Base-by-base conservation (phyloP, 148 eudicot genomes). In the Chenopodium berlandieri region DNA sequence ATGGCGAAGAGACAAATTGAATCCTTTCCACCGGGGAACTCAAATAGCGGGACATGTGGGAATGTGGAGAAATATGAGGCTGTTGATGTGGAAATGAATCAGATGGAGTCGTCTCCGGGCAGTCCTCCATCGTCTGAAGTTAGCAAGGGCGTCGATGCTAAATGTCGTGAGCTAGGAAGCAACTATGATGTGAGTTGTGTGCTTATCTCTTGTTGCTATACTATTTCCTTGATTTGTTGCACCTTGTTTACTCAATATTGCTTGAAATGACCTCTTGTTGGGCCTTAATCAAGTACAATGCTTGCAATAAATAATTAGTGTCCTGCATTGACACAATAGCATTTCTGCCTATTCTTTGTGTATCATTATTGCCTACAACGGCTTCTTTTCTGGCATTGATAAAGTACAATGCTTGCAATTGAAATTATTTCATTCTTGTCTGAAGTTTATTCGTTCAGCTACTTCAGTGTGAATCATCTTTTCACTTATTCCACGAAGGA, bases 71-170 rank as follows among this genome's bases (percentile, higher is more conserved):
- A 84, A 47, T 70, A 63, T 79, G 85, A 66, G 73, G 74, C 78
- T 27, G 85, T 84, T 58, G 87, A 82, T 86, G 70, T 86, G 20
- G 88, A 87, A 64, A 69, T 85, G 78, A 82, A 85, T 74, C 92
- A 88, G 46, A 78, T 69, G 52, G 89, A 88, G 81, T 79, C 85
- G 52, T 90, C 90, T 70, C 93, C 90, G 0, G 85, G 75, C 17
- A 84, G 92, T 82, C 78, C 91, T 78, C 92, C 89, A 56, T 87
- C 89, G 20, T 82, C 84, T 71, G 87, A 81, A 50, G 88, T 34
- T 40, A 75, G 86, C 66, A 80, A 84, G 71, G 79, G 81, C 19
- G 77, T 25, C 75, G 81, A 81, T 78, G 79, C 47, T 77, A 80
- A 86, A 6, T 47, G 68, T 22, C 72, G 86, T 80, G 91, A 84